A percentile compares a stretch with the other conserved stretches of the same genome.
Conservation (phyloP, 2,329 filamentous ascomycete species). For the Botryotinia globosa region DNA sequence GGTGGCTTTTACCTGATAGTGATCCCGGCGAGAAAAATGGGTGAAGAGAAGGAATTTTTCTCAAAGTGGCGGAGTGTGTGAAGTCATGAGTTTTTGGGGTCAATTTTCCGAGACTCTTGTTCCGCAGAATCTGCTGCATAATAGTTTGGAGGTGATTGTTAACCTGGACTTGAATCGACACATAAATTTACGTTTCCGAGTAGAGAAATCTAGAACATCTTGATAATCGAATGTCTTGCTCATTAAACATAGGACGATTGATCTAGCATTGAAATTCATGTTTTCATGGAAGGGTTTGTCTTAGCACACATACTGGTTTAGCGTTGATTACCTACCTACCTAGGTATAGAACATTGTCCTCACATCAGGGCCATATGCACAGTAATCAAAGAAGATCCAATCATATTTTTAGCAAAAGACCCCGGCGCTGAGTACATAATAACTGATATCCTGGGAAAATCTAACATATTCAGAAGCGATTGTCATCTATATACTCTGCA, state of each 20-base stretch:
- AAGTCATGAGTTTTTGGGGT: background rate
- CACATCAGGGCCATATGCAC: background rate
- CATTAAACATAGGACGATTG: background rate
- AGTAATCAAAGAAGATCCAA: background rate
- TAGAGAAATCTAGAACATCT: accelerated
- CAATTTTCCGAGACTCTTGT: background rate
- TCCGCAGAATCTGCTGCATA: accelerated
- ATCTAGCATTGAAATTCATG: background rate
- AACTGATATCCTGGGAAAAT: background rate
- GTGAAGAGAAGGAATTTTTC: background rate
- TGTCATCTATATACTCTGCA: background rate
- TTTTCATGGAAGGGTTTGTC: background rate
- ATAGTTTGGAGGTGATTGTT: background rate
- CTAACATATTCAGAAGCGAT: background rate
- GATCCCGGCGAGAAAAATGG: background rate
- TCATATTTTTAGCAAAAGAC: background rate
- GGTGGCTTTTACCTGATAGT: background rate
- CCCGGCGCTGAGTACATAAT: too few relatives aligned
- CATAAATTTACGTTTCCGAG: background rate
- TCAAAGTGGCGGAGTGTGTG: too few relatives aligned
- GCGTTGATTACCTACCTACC: too few relatives aligned
- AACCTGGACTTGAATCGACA: background rate
- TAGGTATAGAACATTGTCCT: background rate
- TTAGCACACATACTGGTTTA: background rate
- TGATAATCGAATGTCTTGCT: background rate